These are phyloP conservation scores for Nidularia sp. DNA, from an alignment of 768 basidiomycete species.

Conservation along the genomic window DNA sequence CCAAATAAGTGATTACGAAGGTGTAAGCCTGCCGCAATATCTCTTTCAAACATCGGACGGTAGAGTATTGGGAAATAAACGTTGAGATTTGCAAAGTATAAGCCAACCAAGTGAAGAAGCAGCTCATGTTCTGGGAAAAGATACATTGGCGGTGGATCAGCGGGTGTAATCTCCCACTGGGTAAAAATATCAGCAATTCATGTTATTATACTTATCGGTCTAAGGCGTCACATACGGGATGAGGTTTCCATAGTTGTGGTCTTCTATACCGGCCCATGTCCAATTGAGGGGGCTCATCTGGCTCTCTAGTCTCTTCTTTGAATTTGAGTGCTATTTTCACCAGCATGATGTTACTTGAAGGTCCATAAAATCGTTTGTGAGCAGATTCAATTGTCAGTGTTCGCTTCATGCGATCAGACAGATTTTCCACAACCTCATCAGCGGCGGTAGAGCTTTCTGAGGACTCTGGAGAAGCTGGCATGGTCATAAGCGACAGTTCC, in stretches of 20 bases:
- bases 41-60: conserved; percentile 44
- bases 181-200: background rate
- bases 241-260: conserved; percentile 5
- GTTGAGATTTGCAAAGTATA: conserved; percentile 50
- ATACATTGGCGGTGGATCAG: conserved; percentile 9
- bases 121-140: conserved; percentile 40
- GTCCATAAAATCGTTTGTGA: conserved; percentile 3
- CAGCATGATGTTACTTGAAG: conserved; percentile 1
- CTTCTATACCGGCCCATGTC: background rate
- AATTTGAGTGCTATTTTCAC: conserved; percentile 4
- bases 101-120: conserved; percentile 37
- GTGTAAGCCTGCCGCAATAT: conserved; percentile 37
- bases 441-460: no score
- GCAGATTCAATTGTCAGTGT: conserved; percentile 1
- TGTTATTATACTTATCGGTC: background rate
- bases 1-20: conserved; percentile 39
- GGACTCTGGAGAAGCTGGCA: no score
- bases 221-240: conserved; percentile 1
- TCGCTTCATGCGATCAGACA: background rate
- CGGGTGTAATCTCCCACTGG: conserved; percentile 21
- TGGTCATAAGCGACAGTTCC: no score
- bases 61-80: conserved; percentile 52
- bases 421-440: background rate
- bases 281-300: no score
- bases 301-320: background rate